Percentiles rank a stretch among this genome's conserved stretches.
Conservation (phyloP, 768 basidiomycete species). For the Suillus subaureus region DNA sequence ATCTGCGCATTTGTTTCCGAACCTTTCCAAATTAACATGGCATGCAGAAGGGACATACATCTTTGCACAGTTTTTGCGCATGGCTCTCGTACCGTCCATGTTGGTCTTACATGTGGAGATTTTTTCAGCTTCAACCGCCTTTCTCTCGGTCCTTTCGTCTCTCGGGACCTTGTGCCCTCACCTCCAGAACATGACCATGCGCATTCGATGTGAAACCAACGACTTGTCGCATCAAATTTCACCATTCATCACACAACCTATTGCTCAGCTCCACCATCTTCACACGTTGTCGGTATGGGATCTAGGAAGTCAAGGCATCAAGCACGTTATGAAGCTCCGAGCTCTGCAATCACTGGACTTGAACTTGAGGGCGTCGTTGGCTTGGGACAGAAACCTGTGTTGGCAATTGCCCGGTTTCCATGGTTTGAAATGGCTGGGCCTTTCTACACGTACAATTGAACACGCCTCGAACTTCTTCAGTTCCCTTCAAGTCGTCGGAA, state of each 20-base stretch:
- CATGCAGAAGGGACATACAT: conserved; percentile 22
- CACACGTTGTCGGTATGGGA: neutral
- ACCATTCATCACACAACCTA: neutral
- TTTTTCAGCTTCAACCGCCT: neutral
- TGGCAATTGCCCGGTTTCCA: neutral
- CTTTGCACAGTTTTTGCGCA: conserved; percentile 24
- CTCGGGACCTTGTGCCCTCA: neutral
- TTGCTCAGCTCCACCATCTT: neutral
- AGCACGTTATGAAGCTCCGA: neutral
- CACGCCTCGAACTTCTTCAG: no score
- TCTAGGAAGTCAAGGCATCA: neutral
- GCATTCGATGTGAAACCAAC: neutral
- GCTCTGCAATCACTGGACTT: neutral
- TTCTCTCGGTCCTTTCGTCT: neutral
- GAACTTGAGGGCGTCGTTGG: neutral
- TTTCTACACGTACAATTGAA: neutral
- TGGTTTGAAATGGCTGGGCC: neutral
- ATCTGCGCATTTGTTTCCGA: conserved; percentile 21
- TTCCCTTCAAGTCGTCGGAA: no score
- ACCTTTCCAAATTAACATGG: conserved; percentile 23
- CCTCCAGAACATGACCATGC: neutral
- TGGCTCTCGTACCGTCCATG: conserved; percentile 25
- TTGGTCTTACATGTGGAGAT: neutral
- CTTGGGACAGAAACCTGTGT: neutral
- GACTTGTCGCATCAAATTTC: neutral